Evolutionary conservation across 352 stramenopile genomes (phyloP), one percentile per base, ranked within the genome.

Genomic region (Discostella stelligera): DNA sequence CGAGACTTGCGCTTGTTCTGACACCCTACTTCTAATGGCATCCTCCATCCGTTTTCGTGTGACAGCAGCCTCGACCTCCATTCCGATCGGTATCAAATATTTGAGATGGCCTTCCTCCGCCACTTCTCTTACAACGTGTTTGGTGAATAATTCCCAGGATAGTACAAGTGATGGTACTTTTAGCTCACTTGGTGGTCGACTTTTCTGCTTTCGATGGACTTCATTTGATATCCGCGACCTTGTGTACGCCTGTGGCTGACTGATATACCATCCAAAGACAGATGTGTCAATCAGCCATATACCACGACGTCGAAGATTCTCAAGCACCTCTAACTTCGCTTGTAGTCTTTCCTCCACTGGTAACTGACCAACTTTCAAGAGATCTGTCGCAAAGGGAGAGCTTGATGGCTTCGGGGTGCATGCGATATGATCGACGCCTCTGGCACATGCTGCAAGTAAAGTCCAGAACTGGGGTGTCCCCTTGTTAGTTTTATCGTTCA

Each of bases 231-330:
- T 63, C 1, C 60, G 55, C n/a, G 63, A 78, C 63, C 72, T 71
- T 69, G 25, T 53, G 30, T 74, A 74, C 16, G 39, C 54, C 27
- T 77, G 59, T 16, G 59, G 55, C 41, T 85, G 78, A 21, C 52
- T 65, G 25, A 83, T 84, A 27, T 86, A 86, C 75, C 74, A 86
- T 20, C 80, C 80, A 72, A 86, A 78, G 16, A 86, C 68, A 32
- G 75, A 86, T 54, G 67, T 61, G 65, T 86, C 80, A 65, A 86
- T 30, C 16, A 86, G 71, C 80, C 80, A 86, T 44, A 86, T 79
- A 18, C 80, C 80, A 23, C 75, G 52, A 32, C 52, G 41, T 21
- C 61, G 63, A 54, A 86, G 75, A 56, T 77, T 30, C 69, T 74
- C 53, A 10, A 86, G 59, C 23, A 86, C 59, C 41, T 67, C 18